A percentile compares a stretch with the other conserved stretches of the same genome.
Evolutionary conservation across 2,329 filamentous ascomycete genomes (phyloP).

Genomic region (Ceratocystis destructans): DNA sequence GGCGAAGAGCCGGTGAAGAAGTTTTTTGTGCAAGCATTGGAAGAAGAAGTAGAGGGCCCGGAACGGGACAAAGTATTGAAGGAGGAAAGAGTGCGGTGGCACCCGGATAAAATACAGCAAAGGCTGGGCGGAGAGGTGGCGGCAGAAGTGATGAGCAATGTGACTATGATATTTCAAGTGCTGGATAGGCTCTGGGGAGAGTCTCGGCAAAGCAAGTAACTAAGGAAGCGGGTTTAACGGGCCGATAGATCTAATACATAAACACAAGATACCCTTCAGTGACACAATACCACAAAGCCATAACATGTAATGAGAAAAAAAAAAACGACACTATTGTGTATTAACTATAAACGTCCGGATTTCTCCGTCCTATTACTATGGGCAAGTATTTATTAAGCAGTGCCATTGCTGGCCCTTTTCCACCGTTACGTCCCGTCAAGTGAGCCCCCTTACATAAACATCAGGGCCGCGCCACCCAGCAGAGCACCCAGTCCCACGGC

Average conservation of each 20-base stretch:
- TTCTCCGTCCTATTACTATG: not conserved
- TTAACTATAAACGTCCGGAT: not conserved
- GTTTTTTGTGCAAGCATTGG: slow-evolving; percentile 46
- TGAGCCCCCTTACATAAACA: slow-evolving; percentile 29
- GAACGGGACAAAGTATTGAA: slow-evolving; percentile 48
- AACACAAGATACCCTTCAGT: not conserved
- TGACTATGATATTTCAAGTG: slow-evolving; percentile 85
- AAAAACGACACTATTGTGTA: not conserved
- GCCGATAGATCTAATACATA: not conserved
- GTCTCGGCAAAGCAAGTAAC: slow-evolving; percentile 1
- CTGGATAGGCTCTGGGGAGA: slow-evolving; percentile 56
- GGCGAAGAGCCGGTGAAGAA: slow-evolving; percentile 44
- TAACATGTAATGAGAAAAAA: not conserved
- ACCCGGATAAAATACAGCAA: slow-evolving; percentile 96
- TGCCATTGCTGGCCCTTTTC: not conserved
- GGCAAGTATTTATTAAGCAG: slow-evolving; percentile 3
- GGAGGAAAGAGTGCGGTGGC: slow-evolving; percentile 80
- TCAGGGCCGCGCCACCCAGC: slow-evolving; percentile 33
- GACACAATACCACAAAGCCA: not conserved
- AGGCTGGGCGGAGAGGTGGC: slow-evolving; percentile 62
- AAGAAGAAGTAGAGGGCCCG: slow-evolving; percentile 31
- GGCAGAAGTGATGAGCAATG: slow-evolving; percentile 55
- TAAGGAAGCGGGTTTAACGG: not conserved
- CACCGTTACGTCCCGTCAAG: not conserved
- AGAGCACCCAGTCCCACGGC: slow-evolving; percentile 34